phyloP scores from a whole-genome alignment of 179 eudicot species.

The Silene coronaria region DNA sequence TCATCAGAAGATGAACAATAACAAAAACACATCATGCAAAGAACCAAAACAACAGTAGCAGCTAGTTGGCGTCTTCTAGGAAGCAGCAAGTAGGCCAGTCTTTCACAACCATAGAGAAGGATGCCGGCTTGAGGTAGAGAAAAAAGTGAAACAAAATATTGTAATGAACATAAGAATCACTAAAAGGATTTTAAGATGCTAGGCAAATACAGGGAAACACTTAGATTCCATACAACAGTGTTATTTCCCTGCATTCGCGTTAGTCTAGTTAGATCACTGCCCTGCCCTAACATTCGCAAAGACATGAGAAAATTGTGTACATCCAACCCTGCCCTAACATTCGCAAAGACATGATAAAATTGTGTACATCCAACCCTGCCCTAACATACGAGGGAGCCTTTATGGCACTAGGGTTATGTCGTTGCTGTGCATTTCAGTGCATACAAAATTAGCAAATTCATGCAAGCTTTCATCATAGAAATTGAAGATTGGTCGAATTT shows the following conservation, averaged over 20 bases:
- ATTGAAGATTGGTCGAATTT: background rate
- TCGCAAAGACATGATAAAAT: background rate
- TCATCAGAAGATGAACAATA: background rate
- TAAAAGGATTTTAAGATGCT: background rate
- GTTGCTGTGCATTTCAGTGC: background rate
- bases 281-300: background rate
- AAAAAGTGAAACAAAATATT: background rate
- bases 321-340: background rate
- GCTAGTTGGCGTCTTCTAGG: background rate
- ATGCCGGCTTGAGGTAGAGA: background rate
- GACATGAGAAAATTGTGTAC: background rate
- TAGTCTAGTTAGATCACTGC: background rate
- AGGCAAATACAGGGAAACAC: background rate
- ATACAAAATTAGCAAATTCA: conserved; percentile 2
- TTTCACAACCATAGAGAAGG: background rate
- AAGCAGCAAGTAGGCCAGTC: background rate
- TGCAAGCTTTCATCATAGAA: background rate
- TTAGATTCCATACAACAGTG: background rate
- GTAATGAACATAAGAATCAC: background rate
- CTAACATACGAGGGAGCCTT: background rate
- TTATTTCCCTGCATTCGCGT: background rate
- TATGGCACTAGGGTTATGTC: background rate
- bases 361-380: background rate
- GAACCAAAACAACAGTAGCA: background rate
- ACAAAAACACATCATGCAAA: background rate